Evolutionary conservation across 148 eudicot genomes (phyloP).

Genomic region (Amaranthus hypochondriacus): DNA sequence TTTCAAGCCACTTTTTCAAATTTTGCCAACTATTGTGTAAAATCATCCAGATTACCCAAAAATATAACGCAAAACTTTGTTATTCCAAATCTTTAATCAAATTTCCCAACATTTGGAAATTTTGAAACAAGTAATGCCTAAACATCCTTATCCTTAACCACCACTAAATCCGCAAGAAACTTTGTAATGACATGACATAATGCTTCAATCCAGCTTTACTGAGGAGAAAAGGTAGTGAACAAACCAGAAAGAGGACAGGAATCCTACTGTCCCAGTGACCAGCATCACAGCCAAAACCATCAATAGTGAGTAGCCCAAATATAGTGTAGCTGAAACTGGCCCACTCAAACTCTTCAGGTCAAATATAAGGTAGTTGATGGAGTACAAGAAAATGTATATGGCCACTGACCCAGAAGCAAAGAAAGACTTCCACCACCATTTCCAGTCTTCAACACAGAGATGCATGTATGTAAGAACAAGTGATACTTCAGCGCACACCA

Average conservation of each 20-base stretch:
- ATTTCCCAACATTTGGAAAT: too few species aligned
- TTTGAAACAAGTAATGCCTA: background rate
- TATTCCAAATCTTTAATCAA: too few species aligned
- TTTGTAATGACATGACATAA: background rate
- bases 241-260: conserved; percentile 78
- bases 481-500: conserved; percentile 77
- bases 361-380: conserved; percentile 64
- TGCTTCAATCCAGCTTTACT: conserved; percentile 63
- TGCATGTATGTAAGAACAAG: conserved; percentile 80
- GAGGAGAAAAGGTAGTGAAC: conserved; percentile 85
- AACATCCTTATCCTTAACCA: conserved; percentile 4
- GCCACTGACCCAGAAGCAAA: conserved; percentile 88
- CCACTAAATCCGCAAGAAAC: conserved; percentile 6
- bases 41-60: too few species aligned
- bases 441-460: conserved; percentile 82
- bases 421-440: conserved; percentile 92
- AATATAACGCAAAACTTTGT: too few species aligned
- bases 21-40: too few species aligned
- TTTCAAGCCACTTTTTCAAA: too few species aligned
- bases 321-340: conserved; percentile 74
- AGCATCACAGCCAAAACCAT: conserved; percentile 76
- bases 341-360: conserved; percentile 83
- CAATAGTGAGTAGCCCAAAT: conserved; percentile 77
- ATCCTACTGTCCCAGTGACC: conserved; percentile 72
- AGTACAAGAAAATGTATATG: conserved; percentile 71